phyloP scores from a whole-genome alignment of 2,329 filamentous ascomycete genomes.

The Penicillium sp. region DNA sequence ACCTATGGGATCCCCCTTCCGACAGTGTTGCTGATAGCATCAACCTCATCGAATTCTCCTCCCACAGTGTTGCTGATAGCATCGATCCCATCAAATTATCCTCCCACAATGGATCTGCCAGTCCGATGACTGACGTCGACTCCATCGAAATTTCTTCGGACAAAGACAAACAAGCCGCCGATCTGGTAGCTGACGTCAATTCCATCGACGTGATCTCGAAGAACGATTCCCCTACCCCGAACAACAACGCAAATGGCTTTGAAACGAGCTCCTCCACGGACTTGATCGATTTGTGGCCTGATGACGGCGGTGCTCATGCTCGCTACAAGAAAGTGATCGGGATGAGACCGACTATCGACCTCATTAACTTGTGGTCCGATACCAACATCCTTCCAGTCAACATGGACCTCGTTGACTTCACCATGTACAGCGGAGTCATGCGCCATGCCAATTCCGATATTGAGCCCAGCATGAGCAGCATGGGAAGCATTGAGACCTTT shows the following conservation, averaged over 20 bases:
- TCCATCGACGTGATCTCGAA: background rate
- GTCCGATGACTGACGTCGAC: background rate
- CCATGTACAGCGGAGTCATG: background rate
- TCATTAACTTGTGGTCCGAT: background rate
- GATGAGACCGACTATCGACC: background rate
- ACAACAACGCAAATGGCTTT: background rate
- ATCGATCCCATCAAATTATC: background rate
- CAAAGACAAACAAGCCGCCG: background rate
- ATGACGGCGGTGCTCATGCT: background rate
- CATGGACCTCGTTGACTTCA: background rate
- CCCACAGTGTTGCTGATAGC: no score
- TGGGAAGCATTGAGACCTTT: background rate
- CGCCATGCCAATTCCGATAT: background rate
- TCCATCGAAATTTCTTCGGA: background rate
- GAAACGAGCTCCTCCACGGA: background rate
- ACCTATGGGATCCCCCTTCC: background rate
- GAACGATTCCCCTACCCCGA: background rate
- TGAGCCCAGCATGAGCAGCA: background rate
- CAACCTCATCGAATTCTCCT: background rate
- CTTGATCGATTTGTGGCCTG: background rate
- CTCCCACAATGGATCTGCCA: background rate
- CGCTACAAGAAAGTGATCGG: background rate
- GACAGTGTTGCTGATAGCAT: no score
- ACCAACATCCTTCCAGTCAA: background rate
- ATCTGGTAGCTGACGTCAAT: background rate